Conservation (phyloP, 768 basidiomycete species). For the Macrolepiota dolichaula region DNA sequence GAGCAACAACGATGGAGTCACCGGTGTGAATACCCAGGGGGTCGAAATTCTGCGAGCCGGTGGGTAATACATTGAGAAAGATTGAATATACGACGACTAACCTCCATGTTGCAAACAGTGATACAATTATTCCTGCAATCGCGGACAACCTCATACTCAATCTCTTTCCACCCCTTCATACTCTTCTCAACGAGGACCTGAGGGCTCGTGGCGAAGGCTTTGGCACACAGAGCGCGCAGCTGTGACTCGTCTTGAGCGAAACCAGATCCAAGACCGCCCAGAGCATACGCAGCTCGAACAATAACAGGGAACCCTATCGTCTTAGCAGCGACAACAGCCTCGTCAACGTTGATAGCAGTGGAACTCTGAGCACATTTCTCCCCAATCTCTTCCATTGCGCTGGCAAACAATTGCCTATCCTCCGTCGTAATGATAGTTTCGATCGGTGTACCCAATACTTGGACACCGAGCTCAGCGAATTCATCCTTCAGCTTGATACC, state of each 20-base stretch:
- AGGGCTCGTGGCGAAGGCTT: constrained; percentile 96
- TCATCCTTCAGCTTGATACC: constrained; percentile 98
- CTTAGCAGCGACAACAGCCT: constrained; percentile 79
- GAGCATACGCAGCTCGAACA: constrained; percentile 93
- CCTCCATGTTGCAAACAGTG: constrained; percentile 99
- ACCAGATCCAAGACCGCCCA: constrained; percentile 93
- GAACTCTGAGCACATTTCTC: constrained; percentile 91
- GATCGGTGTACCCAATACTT: constrained; percentile 95
- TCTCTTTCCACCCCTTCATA: constrained; percentile 99
- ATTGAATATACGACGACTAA: constrained; percentile 31
- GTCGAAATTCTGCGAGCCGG: constrained; percentile 84
- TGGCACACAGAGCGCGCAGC: constrained; percentile 81
- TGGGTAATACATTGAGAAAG: background rate
- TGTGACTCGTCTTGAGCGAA: constrained; percentile 96
- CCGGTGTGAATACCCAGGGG: constrained; percentile 98
- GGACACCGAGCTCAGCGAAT: constrained; percentile 83
- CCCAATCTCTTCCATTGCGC: constrained; percentile 93
- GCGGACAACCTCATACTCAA: constrained; percentile 98
- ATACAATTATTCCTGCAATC: constrained; percentile 99
- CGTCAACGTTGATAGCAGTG: constrained; percentile 82
- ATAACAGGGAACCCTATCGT: constrained; percentile 94
- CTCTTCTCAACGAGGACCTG: constrained; percentile 99
- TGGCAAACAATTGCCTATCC: constrained; percentile 91
- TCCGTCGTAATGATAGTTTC: constrained; percentile 97
- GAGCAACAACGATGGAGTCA: constrained; percentile 97